A percentile compares a stretch with the other conserved stretches of the same genome.
These are phyloP conservation scores for Hyaloraphidium curvatum DNA, from an alignment of 192 early-diverging fungal genomes.

Conservation along the genomic window DNA sequence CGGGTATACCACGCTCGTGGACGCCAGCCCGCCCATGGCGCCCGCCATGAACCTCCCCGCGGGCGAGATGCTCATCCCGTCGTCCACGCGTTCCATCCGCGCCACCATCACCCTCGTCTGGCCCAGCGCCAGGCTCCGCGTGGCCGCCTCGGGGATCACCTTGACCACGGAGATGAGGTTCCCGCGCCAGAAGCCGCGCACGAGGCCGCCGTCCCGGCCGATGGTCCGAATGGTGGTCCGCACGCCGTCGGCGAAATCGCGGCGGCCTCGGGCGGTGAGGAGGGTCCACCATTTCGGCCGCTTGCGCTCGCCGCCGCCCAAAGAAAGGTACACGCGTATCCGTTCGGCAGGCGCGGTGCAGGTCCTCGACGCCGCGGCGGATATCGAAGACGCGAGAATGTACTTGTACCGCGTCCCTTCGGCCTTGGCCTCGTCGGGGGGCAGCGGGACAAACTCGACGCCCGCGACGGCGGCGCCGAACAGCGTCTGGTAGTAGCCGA, in stretches of 20 bases:
- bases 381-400: slow-evolving; percentile 42
- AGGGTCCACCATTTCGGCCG: slow-evolving; percentile 8
- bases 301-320: too few relatives aligned
- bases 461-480: slow-evolving; percentile 43
- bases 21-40: slow-evolving; percentile 48
- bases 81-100: slow-evolving; percentile 13
- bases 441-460: slow-evolving; percentile 39
- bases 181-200: slow-evolving; percentile 48
- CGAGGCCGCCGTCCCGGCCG: slow-evolving; percentile 42
- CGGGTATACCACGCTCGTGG: slow-evolving; percentile 56
- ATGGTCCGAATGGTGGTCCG: slow-evolving; percentile 24
- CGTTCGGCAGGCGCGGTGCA: slow-evolving; percentile 57
- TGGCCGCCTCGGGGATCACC: slow-evolving; percentile 52
- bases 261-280: slow-evolving; percentile 7
- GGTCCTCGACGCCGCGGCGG: slow-evolving; percentile 48
- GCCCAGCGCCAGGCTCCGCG: slow-evolving; percentile 59
- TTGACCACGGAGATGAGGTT: slow-evolving; percentile 60
- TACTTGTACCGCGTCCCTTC: slow-evolving; percentile 33
- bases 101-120: slow-evolving; percentile 26
- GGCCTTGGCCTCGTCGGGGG: slow-evolving; percentile 24
- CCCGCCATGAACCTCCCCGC: slow-evolving; percentile 44
- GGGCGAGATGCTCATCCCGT: slow-evolving; percentile 21
- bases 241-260: slow-evolving; percentile 19
- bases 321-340: slow-evolving; percentile 37
- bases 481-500: slow-evolving; percentile 34